These are phyloP conservation scores for Rhodomyrtus psidioides DNA, from an alignment of 441 rosid species.

Conservation along the genomic window DNA sequence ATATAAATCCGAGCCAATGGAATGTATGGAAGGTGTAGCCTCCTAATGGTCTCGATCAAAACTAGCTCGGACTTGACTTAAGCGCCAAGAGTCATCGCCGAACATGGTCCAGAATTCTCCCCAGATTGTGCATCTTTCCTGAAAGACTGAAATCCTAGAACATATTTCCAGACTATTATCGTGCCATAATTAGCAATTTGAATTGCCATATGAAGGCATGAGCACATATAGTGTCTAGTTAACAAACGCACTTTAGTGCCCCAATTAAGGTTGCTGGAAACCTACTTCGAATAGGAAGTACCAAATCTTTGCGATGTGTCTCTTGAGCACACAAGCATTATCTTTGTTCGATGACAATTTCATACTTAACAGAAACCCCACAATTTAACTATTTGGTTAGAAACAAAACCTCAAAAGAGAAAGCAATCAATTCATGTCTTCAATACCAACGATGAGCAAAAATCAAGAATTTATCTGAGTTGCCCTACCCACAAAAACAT, in stretches of 20 bases:
- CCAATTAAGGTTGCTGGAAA: not conserved
- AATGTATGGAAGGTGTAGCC: not conserved
- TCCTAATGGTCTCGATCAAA: conserved; percentile 6
- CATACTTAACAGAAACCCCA: not conserved
- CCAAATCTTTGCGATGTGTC: not conserved
- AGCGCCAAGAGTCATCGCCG: not conserved
- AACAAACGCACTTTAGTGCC: not conserved
- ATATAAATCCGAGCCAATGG: conserved; percentile 15
- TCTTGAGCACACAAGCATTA: not conserved
- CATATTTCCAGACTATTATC: not conserved
- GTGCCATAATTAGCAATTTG: not conserved
- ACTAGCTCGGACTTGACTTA: not conserved
- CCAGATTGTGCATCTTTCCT: not conserved
- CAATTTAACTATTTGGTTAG: not conserved
- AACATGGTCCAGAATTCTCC: not conserved
- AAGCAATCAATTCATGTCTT: not conserved
- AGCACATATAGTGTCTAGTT: not conserved
- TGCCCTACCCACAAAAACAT: not conserved
- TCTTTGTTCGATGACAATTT: not conserved
- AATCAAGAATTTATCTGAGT: not conserved
- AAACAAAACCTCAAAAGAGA: not conserved
- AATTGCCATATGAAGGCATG: not conserved
- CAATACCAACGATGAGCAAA: not conserved
- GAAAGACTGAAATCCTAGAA: not conserved
- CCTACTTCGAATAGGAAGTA: not conserved